Conservation (phyloP, 805 yeast species). For the Clavispora phyllophila region DNA sequence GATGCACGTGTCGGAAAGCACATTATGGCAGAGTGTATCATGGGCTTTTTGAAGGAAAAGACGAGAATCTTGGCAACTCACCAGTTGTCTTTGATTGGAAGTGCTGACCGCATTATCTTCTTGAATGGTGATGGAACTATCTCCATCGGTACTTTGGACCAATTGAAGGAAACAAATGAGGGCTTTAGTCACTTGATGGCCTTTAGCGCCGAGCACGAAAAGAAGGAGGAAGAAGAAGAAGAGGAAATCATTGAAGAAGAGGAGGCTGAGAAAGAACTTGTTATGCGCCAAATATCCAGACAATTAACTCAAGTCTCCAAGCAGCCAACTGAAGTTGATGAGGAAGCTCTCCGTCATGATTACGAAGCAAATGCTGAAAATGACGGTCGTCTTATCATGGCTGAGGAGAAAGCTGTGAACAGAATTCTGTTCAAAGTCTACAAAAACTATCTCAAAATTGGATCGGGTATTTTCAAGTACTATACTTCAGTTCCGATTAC, state of each 20-base stretch:
- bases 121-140: conserved; percentile 61
- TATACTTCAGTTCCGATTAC: conserved; percentile 21
- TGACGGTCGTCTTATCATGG: conserved; percentile 13
- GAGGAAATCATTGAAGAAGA: conserved; percentile 16
- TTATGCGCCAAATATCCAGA: conserved; percentile 5
- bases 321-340: conserved; percentile 18
- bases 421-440: conserved; percentile 28
- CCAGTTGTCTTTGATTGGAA: conserved; percentile 64
- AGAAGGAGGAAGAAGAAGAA: conserved; percentile 17
- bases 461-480: conserved; percentile 22
- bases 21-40: conserved; percentile 63
- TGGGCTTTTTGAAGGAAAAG: conserved; percentile 49
- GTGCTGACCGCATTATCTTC: conserved; percentile 67
- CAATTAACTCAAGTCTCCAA: conserved; percentile 13
- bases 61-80: conserved; percentile 83
- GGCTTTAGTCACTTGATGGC: conserved; percentile 37
- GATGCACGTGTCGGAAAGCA: conserved; percentile 85
- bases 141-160: conserved; percentile 55
- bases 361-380: conserved; percentile 7
- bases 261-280: conserved; percentile 11
- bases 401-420: conserved; percentile 16
- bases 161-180: conserved; percentile 38
- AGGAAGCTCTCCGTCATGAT: conserved; percentile 2
- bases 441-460: conserved; percentile 25
- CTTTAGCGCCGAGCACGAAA: conserved; percentile 23